phyloP scores from a whole-genome alignment of 345 rosid genomes.

The Syzygium aqueum region DNA sequence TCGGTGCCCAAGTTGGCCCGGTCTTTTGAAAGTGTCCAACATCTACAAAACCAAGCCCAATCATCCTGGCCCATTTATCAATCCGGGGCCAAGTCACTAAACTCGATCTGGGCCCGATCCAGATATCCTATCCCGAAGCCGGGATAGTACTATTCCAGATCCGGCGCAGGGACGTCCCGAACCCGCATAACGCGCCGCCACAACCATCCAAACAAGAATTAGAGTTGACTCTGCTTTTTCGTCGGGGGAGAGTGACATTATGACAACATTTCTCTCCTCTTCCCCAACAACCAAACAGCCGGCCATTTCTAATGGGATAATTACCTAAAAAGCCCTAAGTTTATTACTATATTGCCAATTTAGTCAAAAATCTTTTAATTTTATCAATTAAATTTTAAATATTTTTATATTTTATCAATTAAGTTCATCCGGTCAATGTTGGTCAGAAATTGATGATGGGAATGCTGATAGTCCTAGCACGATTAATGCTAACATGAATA shows the following conservation, averaged over 20 bases:
- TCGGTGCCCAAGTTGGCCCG: not conserved
- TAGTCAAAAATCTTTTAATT: too few species aligned
- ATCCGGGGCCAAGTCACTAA: not conserved
- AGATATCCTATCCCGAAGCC: not conserved
- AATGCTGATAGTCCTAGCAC: too few species aligned
- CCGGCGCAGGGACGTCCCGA: not conserved
- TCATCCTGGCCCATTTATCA: not conserved
- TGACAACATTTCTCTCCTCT: not conserved
- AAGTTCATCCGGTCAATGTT: too few species aligned
- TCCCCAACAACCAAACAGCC: not conserved
- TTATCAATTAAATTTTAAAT: too few species aligned
- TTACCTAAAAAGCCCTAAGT: too few species aligned
- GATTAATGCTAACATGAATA: too few species aligned
- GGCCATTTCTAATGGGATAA: not conserved
- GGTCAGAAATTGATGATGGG: too few species aligned
- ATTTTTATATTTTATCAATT: too few species aligned
- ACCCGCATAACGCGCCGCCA: not conserved
- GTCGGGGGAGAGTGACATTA: not conserved
- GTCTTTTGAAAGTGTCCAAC: too few species aligned
- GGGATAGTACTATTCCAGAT: not conserved
- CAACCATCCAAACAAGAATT: not conserved
- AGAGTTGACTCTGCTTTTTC: not conserved
- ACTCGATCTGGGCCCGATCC: not conserved
- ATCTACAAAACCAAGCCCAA: not conserved
- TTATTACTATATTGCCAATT: too few species aligned